A percentile compares a stretch with the other conserved stretches of the same genome.
Evolutionary conservation across 176 grass and related monocot species (phyloP).

Genomic region (Elaeis guineensis): DNA sequence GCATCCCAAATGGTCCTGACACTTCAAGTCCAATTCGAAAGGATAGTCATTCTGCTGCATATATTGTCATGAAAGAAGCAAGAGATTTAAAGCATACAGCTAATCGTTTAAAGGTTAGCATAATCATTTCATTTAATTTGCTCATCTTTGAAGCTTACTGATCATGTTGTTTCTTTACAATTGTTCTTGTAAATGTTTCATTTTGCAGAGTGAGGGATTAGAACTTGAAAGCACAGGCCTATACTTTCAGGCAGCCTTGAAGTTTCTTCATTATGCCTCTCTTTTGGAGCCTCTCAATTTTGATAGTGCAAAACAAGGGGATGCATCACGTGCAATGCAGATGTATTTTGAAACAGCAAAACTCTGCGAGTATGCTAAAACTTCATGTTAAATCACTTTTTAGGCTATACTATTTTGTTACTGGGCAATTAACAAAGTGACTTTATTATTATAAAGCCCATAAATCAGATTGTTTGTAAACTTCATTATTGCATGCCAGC

Average conservation of each 20-base stretch:
- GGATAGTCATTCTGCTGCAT: constrained; percentile 45
- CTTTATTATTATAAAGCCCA: too few species aligned
- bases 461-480: too few species aligned
- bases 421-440: too few species aligned
- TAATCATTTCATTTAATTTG: constrained; percentile 3
- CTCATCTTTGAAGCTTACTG: too few species aligned
- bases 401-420: too few species aligned
- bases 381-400: background rate
- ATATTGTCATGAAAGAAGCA: constrained; percentile 69
- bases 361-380: constrained; percentile 66
- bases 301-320: constrained; percentile 67
- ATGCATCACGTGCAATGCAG: constrained; percentile 44
- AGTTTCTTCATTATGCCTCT: constrained; percentile 83
- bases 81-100: constrained; percentile 73
- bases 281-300: constrained; percentile 52
- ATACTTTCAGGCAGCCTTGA: constrained; percentile 82
- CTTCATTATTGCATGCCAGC: too few species aligned
- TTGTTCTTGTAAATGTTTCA: constrained; percentile 11
- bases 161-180: too few species aligned
- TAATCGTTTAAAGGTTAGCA: constrained; percentile 76
- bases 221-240: constrained; percentile 58
- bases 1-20: constrained; percentile 31
- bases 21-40: constrained; percentile 47
- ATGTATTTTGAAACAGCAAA: constrained; percentile 87
- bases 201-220: constrained; percentile 53